These are phyloP conservation scores for Talaromyces liani DNA, from an alignment of 495 filamentous ascomycete genomes.

Conservation along the genomic window DNA sequence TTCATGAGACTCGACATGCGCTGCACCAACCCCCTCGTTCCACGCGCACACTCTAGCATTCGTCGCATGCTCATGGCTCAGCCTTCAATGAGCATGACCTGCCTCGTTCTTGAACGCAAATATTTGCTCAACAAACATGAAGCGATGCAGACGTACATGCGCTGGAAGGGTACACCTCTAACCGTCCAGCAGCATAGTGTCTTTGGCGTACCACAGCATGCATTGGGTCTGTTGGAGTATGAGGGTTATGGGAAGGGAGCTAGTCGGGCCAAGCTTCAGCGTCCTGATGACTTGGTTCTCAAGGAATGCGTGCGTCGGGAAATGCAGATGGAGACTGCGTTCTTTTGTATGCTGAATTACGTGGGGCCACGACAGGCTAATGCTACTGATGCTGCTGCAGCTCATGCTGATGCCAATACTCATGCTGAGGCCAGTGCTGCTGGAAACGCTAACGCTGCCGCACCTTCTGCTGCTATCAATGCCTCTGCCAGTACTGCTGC, in stretches of 20 bases:
- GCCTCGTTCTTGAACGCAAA: slow-evolving; percentile 37
- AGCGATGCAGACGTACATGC: slow-evolving; percentile 36
- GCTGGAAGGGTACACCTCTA: slow-evolving; percentile 19
- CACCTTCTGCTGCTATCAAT: neutral
- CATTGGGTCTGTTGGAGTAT: slow-evolving; percentile 40
- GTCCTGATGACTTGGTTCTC: slow-evolving; percentile 50
- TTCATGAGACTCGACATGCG: slow-evolving; percentile 55
- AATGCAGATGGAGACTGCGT: slow-evolving; percentile 28
- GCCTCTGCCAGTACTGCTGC: neutral
- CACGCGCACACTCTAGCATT: slow-evolving; percentile 28
- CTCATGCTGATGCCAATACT: neutral
- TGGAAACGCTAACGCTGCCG: too few relatives aligned
- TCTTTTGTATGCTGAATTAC: slow-evolving; percentile 1
- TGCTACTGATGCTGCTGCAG: neutral
- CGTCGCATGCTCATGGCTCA: slow-evolving; percentile 54
- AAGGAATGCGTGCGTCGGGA: slow-evolving; percentile 38
- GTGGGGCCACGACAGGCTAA: neutral
- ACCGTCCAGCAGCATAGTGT: slow-evolving; percentile 3
- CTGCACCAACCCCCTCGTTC: slow-evolving; percentile 44
- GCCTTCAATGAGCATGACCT: slow-evolving; percentile 40
- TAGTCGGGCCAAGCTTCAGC: slow-evolving; percentile 27
- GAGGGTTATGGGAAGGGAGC: slow-evolving; percentile 42
- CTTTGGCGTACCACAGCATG: slow-evolving; percentile 36
- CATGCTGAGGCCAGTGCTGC: neutral
- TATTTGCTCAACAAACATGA: slow-evolving; percentile 30